Percentiles rank a stretch among this genome's conserved stretches.
These are phyloP conservation scores for Gossypium davidsonii DNA, from an alignment of 441 rosid genomes.

Conservation along the genomic window DNA sequence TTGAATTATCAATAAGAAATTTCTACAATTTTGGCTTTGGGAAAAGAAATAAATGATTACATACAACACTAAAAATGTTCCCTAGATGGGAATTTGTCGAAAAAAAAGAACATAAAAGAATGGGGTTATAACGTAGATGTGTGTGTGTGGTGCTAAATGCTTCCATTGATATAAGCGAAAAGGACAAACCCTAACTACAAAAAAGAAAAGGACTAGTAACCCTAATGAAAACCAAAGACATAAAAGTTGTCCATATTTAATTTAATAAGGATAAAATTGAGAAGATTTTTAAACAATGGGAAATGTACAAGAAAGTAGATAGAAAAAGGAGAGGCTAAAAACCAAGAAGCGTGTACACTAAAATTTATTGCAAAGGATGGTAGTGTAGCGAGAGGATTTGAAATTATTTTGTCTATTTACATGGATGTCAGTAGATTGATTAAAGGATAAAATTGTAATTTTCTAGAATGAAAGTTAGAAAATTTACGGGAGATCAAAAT, in stretches of 20 bases:
- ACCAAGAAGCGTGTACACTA: too few species aligned
- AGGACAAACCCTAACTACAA: not conserved
- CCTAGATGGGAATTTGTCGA: conserved; percentile 8
- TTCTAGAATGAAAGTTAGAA: too few species aligned
- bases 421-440: too few species aligned
- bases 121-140: not conserved
- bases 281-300: not conserved
- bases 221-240: not conserved
- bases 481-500: too few species aligned
- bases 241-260: not conserved
- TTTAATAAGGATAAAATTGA: not conserved
- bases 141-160: conserved; percentile 4
- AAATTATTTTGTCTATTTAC: too few species aligned
- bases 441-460: too few species aligned
- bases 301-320: conserved; percentile 11
- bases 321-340: not conserved
- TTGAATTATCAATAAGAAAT: not conserved
- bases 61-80: conserved; percentile 10
- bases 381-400: too few species aligned
- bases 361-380: too few species aligned
- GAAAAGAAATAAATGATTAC: conserved; percentile 11
- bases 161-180: conserved; percentile 8
- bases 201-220: too few species aligned
- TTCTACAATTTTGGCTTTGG: not conserved
- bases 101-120: not conserved